Conservation (phyloP, 352 stramenopile genomes). For the Phytophthora hybrid region DNA sequence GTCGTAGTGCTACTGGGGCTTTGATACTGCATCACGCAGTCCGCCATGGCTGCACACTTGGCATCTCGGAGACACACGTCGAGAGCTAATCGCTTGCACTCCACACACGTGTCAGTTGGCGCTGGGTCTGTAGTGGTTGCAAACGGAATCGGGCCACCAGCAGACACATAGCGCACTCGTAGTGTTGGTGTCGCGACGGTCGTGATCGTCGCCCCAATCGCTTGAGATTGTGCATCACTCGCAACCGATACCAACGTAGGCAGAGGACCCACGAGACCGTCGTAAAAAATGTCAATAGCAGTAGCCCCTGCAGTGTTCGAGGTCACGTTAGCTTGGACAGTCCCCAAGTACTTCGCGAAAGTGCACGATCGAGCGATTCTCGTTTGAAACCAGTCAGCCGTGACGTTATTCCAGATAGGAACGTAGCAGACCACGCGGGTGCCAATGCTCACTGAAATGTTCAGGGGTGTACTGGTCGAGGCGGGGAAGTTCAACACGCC, state of each 20-base stretch:
- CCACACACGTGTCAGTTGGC: constrained; percentile 19
- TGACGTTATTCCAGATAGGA: constrained; percentile 36
- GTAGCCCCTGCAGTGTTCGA: constrained; percentile 25
- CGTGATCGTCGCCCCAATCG: constrained; percentile 16
- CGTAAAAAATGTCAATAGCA: constrained; percentile 50
- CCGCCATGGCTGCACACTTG: constrained; percentile 57
- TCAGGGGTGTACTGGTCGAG: constrained; percentile 22
- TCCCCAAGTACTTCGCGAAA: constrained; percentile 60
- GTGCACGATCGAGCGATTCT: constrained; percentile 47
- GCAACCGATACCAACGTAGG: constrained; percentile 41
- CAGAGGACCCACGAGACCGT: constrained; percentile 58
- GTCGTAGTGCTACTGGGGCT: constrained; percentile 10
- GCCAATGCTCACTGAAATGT: constrained; percentile 50
- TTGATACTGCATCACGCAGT: constrained; percentile 53
- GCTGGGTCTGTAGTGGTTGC: constrained; percentile 12
- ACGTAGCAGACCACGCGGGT: constrained; percentile 53
- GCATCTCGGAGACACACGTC: constrained; percentile 61
- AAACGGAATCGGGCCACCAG: constrained; percentile 23
- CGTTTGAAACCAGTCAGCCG: constrained; percentile 38
- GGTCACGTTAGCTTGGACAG: constrained; percentile 37
- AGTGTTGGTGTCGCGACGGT: constrained; percentile 33
- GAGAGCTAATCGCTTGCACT: constrained; percentile 52
- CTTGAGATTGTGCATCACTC: constrained; percentile 9
- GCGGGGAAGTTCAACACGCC: constrained; percentile 12
- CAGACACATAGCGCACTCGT: constrained; percentile 45